Evolutionary conservation across 1,284 basidiomycete genomes (phyloP).

Genomic region (Porodaedalea pini): DNA sequence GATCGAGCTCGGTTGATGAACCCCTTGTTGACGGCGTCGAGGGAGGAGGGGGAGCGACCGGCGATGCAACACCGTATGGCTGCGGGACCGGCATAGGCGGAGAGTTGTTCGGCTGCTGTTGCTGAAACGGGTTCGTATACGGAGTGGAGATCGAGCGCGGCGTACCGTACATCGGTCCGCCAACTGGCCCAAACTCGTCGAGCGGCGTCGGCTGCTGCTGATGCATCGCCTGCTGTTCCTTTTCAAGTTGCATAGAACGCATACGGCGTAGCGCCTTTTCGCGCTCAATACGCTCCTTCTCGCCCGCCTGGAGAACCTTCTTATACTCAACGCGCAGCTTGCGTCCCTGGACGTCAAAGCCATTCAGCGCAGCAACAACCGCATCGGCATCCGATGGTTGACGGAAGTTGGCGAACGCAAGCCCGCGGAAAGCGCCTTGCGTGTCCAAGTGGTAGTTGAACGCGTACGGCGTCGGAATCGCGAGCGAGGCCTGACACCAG

Average conservation of each 20-base stretch:
- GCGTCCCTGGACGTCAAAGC: slow-evolving; percentile 95
- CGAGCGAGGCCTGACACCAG: slow-evolving; percentile 69
- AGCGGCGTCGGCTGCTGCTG: slow-evolving; percentile 34
- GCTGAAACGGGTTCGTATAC: slow-evolving; percentile 50
- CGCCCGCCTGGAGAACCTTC: slow-evolving; percentile 96
- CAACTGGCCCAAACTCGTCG: slow-evolving; percentile 64
- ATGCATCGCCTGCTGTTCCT: slow-evolving; percentile 53
- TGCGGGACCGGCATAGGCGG: slow-evolving; percentile 58
- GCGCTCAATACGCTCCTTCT: slow-evolving; percentile 98
- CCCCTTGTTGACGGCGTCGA: slow-evolving; percentile 56
- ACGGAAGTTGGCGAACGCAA: slow-evolving; percentile 98
- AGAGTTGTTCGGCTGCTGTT: slow-evolving; percentile 53
- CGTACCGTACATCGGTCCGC: slow-evolving; percentile 49
- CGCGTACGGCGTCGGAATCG: slow-evolving; percentile 97
- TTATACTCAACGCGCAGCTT: slow-evolving; percentile 99
- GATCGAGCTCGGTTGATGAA: slow-evolving; percentile 72
- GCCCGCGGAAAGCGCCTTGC: slow-evolving; percentile 91
- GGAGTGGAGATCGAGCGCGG: slow-evolving; percentile 60
- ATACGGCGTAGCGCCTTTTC: slow-evolving; percentile 99
- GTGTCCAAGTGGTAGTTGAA: slow-evolving; percentile 99
- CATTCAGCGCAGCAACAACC: slow-evolving; percentile 92
- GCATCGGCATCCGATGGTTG: slow-evolving; percentile 89
- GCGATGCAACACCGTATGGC: slow-evolving; percentile 46
- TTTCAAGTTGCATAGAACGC: slow-evolving; percentile 93
- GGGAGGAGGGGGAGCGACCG: slow-evolving; percentile 44